Evolutionary conservation across 164 flowering plant genomes (phyloP).

Genomic region (Macadamia integrifolia): DNA sequence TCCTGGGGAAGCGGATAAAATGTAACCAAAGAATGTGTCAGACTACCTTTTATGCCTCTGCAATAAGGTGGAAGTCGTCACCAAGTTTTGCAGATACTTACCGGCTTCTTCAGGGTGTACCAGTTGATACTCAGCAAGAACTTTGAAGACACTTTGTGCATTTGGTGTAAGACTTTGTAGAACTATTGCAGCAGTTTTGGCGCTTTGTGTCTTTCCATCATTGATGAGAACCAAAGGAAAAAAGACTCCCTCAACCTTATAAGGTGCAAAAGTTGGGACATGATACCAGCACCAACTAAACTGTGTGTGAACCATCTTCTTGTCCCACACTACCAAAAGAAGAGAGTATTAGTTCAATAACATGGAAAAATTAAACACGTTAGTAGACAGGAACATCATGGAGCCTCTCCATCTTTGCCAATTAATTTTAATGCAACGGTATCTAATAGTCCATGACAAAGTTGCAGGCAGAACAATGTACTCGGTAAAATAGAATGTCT

Average conservation of each 20-base stretch:
- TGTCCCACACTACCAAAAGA: slow-evolving; percentile 82
- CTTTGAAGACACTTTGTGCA: slow-evolving; percentile 89
- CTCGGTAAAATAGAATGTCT: no score
- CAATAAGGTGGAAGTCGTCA: slow-evolving; percentile 2
- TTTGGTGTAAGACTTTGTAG: slow-evolving; percentile 96
- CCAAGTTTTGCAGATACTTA: slow-evolving; percentile 17
- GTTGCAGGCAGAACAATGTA: no score
- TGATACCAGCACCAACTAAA: slow-evolving; percentile 97
- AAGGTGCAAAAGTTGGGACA: slow-evolving; percentile 87
- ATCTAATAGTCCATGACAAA: no score
- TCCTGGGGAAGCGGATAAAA: slow-evolving; percentile 37
- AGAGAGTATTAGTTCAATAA: not conserved
- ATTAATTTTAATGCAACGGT: not conserved
- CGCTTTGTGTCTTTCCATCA: slow-evolving; percentile 58
- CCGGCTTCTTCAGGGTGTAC: slow-evolving; percentile 90
- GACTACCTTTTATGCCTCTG: not conserved
- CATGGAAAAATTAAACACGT: not conserved
- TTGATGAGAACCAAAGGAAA: slow-evolving; percentile 75
- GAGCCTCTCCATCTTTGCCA: not conserved
- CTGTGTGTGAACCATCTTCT: slow-evolving; percentile 93
- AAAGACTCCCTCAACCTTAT: slow-evolving; percentile 78
- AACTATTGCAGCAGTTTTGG: slow-evolving; percentile 84
- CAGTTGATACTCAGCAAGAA: slow-evolving; percentile 79
- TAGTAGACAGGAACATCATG: not conserved
- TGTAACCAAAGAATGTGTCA: not conserved